Conservation (phyloP, 345 rosid species). For the Corchorus capsularis region DNA sequence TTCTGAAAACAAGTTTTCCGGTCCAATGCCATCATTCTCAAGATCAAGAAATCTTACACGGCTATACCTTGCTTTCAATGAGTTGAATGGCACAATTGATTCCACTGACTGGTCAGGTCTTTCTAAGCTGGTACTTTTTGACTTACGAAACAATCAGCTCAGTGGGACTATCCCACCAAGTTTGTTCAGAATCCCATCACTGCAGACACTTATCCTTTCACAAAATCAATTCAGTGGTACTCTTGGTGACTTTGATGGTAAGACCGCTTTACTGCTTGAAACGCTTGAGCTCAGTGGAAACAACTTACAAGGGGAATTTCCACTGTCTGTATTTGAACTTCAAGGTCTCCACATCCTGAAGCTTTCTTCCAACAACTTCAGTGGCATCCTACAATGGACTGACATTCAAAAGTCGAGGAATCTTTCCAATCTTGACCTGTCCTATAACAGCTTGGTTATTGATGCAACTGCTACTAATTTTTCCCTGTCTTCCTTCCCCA, state of each 20-base stretch:
- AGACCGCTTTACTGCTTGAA: conserved; percentile 8
- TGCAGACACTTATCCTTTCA: conserved; percentile 18
- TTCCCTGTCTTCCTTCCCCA: conserved; percentile 7
- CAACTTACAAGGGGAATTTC: conserved; percentile 33
- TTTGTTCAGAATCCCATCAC: conserved; percentile 22
- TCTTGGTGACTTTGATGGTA: background rate
- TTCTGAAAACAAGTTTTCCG: conserved; percentile 16
- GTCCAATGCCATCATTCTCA: conserved; percentile 37
- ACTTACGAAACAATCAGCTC: conserved; percentile 32
- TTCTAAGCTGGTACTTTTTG: conserved; percentile 29
- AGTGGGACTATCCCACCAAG: conserved; percentile 35
- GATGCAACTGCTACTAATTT: background rate
- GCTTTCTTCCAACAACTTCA: conserved; percentile 51
- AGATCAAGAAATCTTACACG: conserved; percentile 22
- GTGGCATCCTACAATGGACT: conserved; percentile 29
- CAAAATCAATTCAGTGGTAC: conserved; percentile 39
- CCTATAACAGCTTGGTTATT: conserved; percentile 39
- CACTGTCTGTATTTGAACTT: conserved; percentile 21
- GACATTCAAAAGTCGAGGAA: conserved; percentile 26
- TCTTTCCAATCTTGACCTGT: conserved; percentile 40
- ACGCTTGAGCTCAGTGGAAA: conserved; percentile 43
- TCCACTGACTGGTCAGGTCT: conserved; percentile 33
- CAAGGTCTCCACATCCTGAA: conserved; percentile 27
- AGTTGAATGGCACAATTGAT: conserved; percentile 32
- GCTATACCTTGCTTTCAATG: conserved; percentile 34